These are phyloP conservation scores for Fusarium paranaense DNA, from an alignment of 2,329 filamentous ascomycete species.

Conservation along the genomic window DNA sequence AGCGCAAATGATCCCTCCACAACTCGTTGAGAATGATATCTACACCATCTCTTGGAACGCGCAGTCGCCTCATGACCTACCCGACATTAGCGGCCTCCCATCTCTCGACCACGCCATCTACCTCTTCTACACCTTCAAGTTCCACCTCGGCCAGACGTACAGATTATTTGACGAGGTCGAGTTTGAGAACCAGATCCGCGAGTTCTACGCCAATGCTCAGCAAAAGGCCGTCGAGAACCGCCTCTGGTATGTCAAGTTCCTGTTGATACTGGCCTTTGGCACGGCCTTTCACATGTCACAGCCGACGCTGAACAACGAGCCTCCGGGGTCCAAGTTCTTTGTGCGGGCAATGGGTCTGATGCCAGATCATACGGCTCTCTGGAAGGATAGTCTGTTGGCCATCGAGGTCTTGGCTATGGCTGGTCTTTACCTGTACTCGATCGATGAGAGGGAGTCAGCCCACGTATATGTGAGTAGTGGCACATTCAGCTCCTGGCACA, in stretches of 20 bases:
- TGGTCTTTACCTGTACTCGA: slow-evolving; percentile 53
- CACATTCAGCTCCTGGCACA: accelerated
- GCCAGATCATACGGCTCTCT: slow-evolving; percentile 48
- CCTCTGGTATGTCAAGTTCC: slow-evolving; percentile 64
- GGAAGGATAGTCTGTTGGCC: slow-evolving; percentile 52
- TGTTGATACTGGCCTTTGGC: slow-evolving; percentile 59
- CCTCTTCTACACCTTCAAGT: slow-evolving; percentile 51
- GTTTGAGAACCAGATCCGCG: slow-evolving; percentile 44
- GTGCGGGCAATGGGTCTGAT: slow-evolving; percentile 51
- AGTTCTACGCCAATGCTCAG: slow-evolving; percentile 39
- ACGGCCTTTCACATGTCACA: slow-evolving; percentile 41
- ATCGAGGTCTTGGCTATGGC: slow-evolving; percentile 52
- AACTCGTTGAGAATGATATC: slow-evolving; percentile 45
- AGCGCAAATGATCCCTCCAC: slow-evolving; percentile 30
- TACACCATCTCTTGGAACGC: slow-evolving; percentile 44
- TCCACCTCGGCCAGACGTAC: slow-evolving; percentile 53
- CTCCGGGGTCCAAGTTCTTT: slow-evolving; percentile 49
- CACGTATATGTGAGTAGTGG: slow-evolving; percentile 42
- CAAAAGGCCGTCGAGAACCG: slow-evolving; percentile 30
- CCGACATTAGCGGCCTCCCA: slow-evolving; percentile 49
- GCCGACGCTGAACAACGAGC: slow-evolving; percentile 44
- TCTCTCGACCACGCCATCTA: slow-evolving; percentile 50
- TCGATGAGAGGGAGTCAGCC: slow-evolving; percentile 51
- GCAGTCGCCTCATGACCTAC: slow-evolving; percentile 24
- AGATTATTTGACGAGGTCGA: slow-evolving; percentile 49